Evolutionary conservation across 1,284 basidiomycete genomes (phyloP), one percentile per base, ranked within the genome.

Genomic region (Flammula alnicola): DNA sequence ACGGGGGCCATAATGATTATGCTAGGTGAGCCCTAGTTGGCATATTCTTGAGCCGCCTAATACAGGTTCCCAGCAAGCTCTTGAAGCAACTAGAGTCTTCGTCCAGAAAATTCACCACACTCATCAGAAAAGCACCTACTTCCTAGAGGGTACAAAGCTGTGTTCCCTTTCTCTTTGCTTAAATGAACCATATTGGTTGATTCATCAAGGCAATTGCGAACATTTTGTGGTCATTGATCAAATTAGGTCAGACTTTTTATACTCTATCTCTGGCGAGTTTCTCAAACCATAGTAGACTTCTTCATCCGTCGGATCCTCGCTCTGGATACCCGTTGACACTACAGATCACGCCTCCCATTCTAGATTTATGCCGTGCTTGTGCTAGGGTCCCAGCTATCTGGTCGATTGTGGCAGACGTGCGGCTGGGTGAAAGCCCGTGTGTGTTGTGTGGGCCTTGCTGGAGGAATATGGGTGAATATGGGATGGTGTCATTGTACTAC

Each of bases 151-250:
- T 42, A 80, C 79, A 6, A 55, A 59, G 6, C 68, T 91, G 32
- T 65, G 71, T 0, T 76, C 80, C 1, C 74, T 91, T 25, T 70
- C 72, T 5, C 63, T 91, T 17, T 75, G 83, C 31, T 65, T 89
- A 23, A 79, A 87, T 55, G 75, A 88, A 59, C 91, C 91, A 1
- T 93, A 93, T 59, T 91, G 86, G 82, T 70, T 91, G 47, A 68
- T 92, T 14, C 91, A 93, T 60, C 77, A 81, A 49, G 91, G 91
- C 19, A 84, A 81, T 58, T 92, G 88, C 59, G 90, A 92, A 57
- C 91, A 93, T 61, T 87, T 85, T 62, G 62, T 90, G 29, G 78
- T 86, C 12, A 57, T 93, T 20, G 84, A 91, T 52, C 76, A 85
- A 50, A 84, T 93, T 55, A 77, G 90, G 91, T 83, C 55, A 44